These are phyloP conservation scores for Aegilops umbellulata DNA, from an alignment of 176 grass and related monocot species.

Conservation along the genomic window DNA sequence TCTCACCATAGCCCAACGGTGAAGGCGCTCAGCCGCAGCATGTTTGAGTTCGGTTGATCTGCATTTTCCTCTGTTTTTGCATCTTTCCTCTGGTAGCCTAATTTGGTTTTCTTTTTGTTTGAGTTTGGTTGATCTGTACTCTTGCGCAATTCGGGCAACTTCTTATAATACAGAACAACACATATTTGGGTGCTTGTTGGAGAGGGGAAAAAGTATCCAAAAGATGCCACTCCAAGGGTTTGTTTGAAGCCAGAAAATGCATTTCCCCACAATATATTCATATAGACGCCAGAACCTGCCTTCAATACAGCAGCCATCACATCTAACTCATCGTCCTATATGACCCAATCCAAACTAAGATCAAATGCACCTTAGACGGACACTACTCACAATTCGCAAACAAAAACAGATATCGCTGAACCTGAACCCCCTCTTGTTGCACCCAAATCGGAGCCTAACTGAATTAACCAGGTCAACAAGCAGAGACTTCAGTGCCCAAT, in stretches of 20 bases:
- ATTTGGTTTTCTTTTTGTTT: too few relatives aligned
- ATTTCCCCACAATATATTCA: background rate
- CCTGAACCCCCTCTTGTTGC: background rate
- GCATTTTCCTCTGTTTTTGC: too few relatives aligned
- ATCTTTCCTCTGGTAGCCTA: too few relatives aligned
- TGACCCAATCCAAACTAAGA: background rate
- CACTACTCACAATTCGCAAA: background rate
- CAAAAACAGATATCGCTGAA: background rate
- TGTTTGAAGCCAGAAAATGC: background rate
- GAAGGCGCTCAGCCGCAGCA: too few relatives aligned
- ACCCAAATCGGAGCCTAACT: slow-evolving; percentile 1
- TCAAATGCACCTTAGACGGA: background rate
- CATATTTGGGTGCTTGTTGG: too few relatives aligned
- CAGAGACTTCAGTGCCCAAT: background rate
- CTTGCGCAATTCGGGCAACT: too few relatives aligned
- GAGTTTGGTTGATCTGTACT: too few relatives aligned
- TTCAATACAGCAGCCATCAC: background rate
- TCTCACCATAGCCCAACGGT: too few relatives aligned
- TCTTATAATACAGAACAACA: too few relatives aligned
- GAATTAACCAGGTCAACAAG: background rate
- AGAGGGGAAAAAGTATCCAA: background rate
- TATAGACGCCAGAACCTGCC: background rate
- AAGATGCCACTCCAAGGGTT: background rate
- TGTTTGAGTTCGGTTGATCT: too few relatives aligned
- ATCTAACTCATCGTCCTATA: background rate